Evolutionary conservation across 805 yeast genomes (phyloP), one percentile per base, ranked within the genome.

Genomic region (Allodekkera sacchari): DNA sequence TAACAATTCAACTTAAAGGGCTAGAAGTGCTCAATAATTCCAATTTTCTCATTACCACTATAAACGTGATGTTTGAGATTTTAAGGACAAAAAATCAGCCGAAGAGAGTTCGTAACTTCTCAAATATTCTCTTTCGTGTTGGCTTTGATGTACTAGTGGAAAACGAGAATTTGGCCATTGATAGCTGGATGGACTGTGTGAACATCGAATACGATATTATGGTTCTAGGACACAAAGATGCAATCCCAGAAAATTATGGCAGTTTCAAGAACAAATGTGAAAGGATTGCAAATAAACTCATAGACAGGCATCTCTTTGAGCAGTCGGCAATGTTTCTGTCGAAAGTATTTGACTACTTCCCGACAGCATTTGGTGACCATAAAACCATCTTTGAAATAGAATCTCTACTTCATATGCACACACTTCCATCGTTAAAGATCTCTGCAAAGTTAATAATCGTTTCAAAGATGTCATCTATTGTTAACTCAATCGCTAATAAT

Each of bases 61-160:
- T 48, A 17, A 13, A 19, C 5, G 6, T 25, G 48, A 29, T 58
- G 50, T 20, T 27, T 29, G 14, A 41, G 8, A 13, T 33, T 23
- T 20, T 47, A 35, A 28, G 64, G 57, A 22, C 32, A 27, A 31
- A 34, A 6, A 14, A 22, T 5, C 48, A 50, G 13, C 34, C 34
- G 2, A 68, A 64, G 38, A 47, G 77, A 34, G 45, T 67, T 6
- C 53, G 61, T 30, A 71, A 70, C 42, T 38, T 72, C 4, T 63
- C 75, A 3, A 69, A 66, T 38, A 30, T 72, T 9, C 47, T 61
- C 6, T 71, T 58, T 42, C 64, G 67, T 35, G 43, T 56, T 29
- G 71, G 67, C 1, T 52, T 48, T 7, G 49, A 38, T 22, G 30
- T 46, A 16, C 22, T 48, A 4, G 36, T 25, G 12, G 14, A 6